Evolutionary conservation across 78 protist genomes (phyloP).

Genomic region (Emiliania huxleyi): DNA sequence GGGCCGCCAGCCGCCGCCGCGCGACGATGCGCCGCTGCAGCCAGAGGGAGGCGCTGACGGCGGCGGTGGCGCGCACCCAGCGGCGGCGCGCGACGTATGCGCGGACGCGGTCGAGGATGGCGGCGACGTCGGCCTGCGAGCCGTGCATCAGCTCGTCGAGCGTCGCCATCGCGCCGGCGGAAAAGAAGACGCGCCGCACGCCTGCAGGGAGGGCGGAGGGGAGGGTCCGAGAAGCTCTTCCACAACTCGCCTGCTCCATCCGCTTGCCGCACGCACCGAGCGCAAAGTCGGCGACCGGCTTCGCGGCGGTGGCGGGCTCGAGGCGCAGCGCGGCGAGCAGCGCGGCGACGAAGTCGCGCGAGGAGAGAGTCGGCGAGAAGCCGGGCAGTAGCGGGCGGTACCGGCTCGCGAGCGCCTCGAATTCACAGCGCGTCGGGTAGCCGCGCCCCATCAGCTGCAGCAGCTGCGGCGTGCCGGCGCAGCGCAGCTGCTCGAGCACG

Average conservation of each 20-base stretch:
- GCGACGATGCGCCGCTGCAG: not conserved
- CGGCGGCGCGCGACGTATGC: not conserved
- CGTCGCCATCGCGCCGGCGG: not conserved
- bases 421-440: not conserved
- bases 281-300: not conserved
- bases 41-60: not conserved
- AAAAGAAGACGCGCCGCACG: not conserved
- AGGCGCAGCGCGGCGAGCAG: not conserved
- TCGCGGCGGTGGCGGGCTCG: not conserved
- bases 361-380: not conserved
- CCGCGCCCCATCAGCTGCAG: not conserved
- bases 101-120: not conserved
- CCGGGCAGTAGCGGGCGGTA: not conserved
- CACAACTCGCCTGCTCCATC: too few relatives aligned
- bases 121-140: not conserved
- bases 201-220: too few relatives aligned
- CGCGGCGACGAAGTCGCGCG: not conserved
- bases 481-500: not conserved
- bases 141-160: constrained; percentile 14
- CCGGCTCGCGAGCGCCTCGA: not conserved
- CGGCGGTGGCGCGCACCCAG: not conserved
- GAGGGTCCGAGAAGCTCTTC: too few relatives aligned
- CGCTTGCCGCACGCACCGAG: too few relatives aligned
- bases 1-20: not conserved
- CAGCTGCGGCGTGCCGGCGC: not conserved